Percentiles rank a stretch among this genome's conserved stretches.
phyloP scores from a whole-genome alignment of 2,329 filamentous ascomycete genomes.

The Lecanoromycetidae sp. region DNA sequence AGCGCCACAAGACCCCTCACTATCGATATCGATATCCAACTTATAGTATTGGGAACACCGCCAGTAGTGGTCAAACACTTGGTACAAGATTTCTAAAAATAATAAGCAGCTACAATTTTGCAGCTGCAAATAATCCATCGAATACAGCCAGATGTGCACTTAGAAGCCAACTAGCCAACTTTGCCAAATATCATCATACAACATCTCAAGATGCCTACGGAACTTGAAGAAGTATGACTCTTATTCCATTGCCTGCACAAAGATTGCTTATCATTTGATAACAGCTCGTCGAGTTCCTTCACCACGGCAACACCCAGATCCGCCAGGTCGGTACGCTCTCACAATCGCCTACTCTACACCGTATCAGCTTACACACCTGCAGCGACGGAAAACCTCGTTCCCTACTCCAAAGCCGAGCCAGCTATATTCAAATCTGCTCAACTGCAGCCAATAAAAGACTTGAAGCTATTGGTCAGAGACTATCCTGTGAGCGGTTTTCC shows the following conservation, averaged over 20 bases:
- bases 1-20: no score
- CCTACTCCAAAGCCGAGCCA: constrained; percentile 65
- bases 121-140: no score
- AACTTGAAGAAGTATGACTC: constrained; percentile 56
- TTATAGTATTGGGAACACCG: no score
- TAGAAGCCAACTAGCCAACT: no score
- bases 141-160: no score
- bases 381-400: constrained; percentile 78
- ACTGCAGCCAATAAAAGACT: constrained; percentile 66
- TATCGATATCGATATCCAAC: no score
- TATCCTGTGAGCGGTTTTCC: constrained; percentile 50
- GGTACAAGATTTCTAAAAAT: no score
- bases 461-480: constrained; percentile 78
- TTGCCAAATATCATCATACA: no score
- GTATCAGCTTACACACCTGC: constrained; percentile 13
- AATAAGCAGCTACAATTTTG: no score
- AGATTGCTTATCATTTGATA: neutral
- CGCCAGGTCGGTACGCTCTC: constrained; percentile 55
- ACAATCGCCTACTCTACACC: neutral
- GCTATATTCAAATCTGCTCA: constrained; percentile 73
- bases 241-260: constrained; percentile 1
- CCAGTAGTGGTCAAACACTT: no score
- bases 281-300: constrained; percentile 84
- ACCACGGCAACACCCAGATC: constrained; percentile 83
- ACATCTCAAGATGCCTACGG: constrained; percentile 54